phyloP scores from a whole-genome alignment of 2,329 filamentous ascomycete genomes.

The Claviceps sorghi region DNA sequence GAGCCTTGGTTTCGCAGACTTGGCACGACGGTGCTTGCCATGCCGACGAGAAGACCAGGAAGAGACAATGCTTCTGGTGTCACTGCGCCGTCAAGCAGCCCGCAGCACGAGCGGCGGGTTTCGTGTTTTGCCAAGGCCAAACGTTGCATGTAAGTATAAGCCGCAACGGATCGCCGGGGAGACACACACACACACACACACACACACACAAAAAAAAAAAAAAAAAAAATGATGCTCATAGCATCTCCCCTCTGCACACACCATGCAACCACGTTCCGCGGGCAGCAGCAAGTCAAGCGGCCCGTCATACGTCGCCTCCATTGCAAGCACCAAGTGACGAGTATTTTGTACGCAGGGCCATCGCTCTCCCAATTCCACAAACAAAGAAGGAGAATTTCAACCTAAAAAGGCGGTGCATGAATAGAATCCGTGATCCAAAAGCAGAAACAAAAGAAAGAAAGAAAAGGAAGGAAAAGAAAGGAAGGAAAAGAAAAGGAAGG shows the following conservation, averaged over 20 bases:
- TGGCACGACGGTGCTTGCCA: background rate
- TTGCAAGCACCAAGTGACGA: too few species aligned
- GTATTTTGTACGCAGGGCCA: background rate
- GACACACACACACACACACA: too few species aligned
- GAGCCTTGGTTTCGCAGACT: background rate
- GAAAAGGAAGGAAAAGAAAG: background rate
- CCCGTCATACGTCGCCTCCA: too few species aligned
- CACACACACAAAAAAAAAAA: too few species aligned
- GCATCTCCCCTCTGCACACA: too few species aligned
- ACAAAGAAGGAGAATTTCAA: background rate
- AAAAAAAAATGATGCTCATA: too few species aligned
- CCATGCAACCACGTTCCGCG: too few species aligned
- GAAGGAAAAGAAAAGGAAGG: background rate
- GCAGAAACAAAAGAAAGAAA: background rate
- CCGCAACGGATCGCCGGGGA: background rate
- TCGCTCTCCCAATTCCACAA: background rate
- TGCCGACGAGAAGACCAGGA: background rate
- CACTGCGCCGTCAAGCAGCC: background rate
- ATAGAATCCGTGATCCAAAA: background rate
- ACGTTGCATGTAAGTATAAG: background rate
- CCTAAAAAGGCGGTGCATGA: background rate
- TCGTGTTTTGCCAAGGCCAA: background rate
- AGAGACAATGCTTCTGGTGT: background rate
- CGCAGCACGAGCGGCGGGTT: background rate
- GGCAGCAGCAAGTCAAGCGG: too few species aligned